Base-by-base conservation (phyloP, 257 asterid genomes). In the Nicotiana attenuata region DNA sequence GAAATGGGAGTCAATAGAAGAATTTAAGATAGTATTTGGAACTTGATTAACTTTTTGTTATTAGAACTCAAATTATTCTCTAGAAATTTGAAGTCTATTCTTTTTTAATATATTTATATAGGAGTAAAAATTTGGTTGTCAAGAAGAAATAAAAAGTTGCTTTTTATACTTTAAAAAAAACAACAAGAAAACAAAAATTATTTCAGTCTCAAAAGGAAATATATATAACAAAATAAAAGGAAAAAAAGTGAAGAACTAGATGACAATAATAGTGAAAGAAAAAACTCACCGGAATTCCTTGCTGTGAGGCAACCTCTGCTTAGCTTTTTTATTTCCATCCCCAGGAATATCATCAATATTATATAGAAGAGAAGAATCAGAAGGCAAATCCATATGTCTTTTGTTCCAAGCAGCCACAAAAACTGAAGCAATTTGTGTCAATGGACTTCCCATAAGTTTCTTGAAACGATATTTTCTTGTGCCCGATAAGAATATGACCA, bases 381-480 rank as follows among this genome's bases (percentile, higher is more conserved):
- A 84, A 45, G 92, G 96, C 79, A 81, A 61, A 73, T 88, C 87
- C 5, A 90, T 80, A 41, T 5, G 71, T 19, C 90, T 84, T 86
- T 90, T 92, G 89, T 89, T 56, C 92, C 91, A 92, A 11, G 96
- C 91, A 10, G 92, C 96, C 84, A 85, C 92, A 19, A 86, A 69
- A 3, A 92, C 96, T 3, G 94, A 65, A 19, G 94, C 94, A 47
- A 92, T 85, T 88, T 90, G 96, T 45, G 96, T 92, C 41, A 92
- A 85, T 6, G 96, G 96, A 84, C 96, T 92, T 2, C 96, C 94
- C 16, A 85, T 87, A 1, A 92, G 96, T 83, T 92, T 92, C 90
- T 88, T 90, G 81, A 92, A 90, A 7, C 96, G 91, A 87, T 92
- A 92, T 76, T 89, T 83, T 57, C 47, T 87, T 0, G 96, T 92